Base-by-base conservation (phyloP, 257 asterid genomes). In the Thymus mandschuricus region DNA sequence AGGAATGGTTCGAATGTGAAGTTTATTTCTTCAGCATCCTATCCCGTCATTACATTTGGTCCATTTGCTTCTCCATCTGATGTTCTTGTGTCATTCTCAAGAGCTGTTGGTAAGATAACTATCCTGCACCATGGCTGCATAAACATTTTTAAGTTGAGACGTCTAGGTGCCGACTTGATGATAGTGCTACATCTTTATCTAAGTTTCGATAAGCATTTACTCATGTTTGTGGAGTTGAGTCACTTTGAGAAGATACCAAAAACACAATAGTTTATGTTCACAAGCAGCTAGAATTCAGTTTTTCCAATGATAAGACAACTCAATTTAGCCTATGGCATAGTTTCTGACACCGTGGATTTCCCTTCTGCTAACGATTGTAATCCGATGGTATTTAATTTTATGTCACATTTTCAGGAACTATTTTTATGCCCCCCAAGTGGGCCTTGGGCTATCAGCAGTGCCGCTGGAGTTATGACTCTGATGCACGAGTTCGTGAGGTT, bases 401-500 rank as follows among this genome's bases (percentile, higher is more conserved):
- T 15, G 27, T 50, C 71, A 76, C 72, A 0, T 51, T 64, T 55
- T 59, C 80, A 92, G 98, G 96, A 68, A 60, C 60, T 75, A 30
- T 46, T 46, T 29, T 48, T 33, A 92, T 92, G 98, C 98, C 98
- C 34, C 96, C 98, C 31, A 92, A 87, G 76, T 92, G 98, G 96
- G 85, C 98, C 55, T 71, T 92, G 86, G 98, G 98, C 52, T 92
- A 92, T 83, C 98, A 92, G 60, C 98, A 92, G 70, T 92, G 96
- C 73, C 98, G 98, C 40, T 89, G 96, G 96, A 92, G 96, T 81
- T 92, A 89, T 78, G 83, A 57, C 12, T 82, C 96, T 41, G 98
- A 88, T 80, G 77, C 83, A 54, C 87, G 94, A 77, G 96, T 92
- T 85, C 92, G 87, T 64, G 90, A 92, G 96, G 96, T 89, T 69